Percentiles rank a stretch among this genome's conserved stretches.
These are phyloP conservation scores for Euphorbia schlechtendalii DNA, from an alignment of 441 rosid genomes.

Conservation along the genomic window DNA sequence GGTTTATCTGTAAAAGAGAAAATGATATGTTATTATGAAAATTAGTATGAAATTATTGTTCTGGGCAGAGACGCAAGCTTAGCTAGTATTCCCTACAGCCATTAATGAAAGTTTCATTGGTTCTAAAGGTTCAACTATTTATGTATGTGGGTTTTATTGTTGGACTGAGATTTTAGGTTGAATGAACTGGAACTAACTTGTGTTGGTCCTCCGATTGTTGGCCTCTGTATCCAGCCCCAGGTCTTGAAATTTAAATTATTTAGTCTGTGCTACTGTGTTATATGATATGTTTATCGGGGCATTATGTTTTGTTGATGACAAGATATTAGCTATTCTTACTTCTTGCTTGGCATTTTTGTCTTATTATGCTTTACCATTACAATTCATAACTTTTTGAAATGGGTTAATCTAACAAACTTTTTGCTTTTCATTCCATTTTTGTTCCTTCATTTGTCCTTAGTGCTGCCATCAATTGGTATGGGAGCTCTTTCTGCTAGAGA, in stretches of 20 bases:
- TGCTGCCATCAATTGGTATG: conserved; percentile 80
- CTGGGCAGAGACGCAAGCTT: no score
- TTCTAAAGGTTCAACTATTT: no score
- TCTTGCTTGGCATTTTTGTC: neutral
- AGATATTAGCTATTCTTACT: neutral
- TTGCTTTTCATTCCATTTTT: conserved; percentile 17
- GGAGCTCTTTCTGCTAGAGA: conserved; percentile 92
- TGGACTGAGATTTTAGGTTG: no score
- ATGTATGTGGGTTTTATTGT: no score
- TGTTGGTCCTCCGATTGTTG: no score
- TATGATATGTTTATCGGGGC: neutral
- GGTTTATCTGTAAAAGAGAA: neutral
- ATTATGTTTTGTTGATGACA: neutral
- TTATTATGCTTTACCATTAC: neutral
- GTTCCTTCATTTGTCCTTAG: conserved; percentile 31
- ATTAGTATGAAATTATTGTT: no score
- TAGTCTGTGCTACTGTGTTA: neutral
- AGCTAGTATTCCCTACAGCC: no score
- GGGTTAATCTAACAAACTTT: neutral
- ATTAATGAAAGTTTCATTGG: no score
- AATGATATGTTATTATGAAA: neutral
- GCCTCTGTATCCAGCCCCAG: no score
- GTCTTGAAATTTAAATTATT: neutral
- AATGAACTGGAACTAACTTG: no score
- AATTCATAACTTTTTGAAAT: neutral